Percentiles rank a stretch among this genome's conserved stretches.
phyloP scores from a whole-genome alignment of 2,329 filamentous ascomycete genomes.

The Fusarium avenaceum region DNA sequence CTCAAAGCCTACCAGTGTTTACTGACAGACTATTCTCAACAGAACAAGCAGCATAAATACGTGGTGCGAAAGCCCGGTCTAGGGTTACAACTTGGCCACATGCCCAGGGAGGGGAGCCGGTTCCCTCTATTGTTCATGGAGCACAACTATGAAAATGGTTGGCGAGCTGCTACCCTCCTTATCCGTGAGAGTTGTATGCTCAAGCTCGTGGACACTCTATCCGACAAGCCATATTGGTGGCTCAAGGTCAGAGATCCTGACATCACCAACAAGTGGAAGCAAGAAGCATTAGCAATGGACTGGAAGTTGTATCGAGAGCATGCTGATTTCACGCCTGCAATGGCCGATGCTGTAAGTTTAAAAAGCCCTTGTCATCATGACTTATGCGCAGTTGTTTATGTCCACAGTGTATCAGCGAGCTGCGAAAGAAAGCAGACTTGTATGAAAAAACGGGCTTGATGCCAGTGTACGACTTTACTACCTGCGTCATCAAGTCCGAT shows the following conservation, averaged over 20 bases:
- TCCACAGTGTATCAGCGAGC: neutral
- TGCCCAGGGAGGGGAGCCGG: neutral
- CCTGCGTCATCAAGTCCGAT: constrained; percentile 9
- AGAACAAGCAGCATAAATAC: neutral
- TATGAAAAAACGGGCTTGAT: neutral
- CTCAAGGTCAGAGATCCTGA: constrained; percentile 45
- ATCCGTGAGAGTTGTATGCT: constrained; percentile 52
- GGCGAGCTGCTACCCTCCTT: constrained; percentile 41
- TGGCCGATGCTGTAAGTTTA: neutral
- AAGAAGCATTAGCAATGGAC: neutral
- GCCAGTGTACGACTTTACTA: neutral
- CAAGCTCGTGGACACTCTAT: constrained; percentile 52
- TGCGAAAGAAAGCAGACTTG: neutral
- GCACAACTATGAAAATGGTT: constrained; percentile 5
- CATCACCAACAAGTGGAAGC: constrained; percentile 3
- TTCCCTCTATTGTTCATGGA: constrained; percentile 1
- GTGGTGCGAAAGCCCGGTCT: neutral
- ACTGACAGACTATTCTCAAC: neutral
- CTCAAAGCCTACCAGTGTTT: neutral
- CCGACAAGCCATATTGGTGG: constrained; percentile 57
- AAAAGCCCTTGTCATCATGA: neutral
- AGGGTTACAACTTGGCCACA: neutral
- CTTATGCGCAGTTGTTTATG: neutral
- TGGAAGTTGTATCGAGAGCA: neutral
- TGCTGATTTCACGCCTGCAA: neutral